phyloP scores from a whole-genome alignment of 192 early-diverging fungal genomes.

The Dissophora globulifera region DNA sequence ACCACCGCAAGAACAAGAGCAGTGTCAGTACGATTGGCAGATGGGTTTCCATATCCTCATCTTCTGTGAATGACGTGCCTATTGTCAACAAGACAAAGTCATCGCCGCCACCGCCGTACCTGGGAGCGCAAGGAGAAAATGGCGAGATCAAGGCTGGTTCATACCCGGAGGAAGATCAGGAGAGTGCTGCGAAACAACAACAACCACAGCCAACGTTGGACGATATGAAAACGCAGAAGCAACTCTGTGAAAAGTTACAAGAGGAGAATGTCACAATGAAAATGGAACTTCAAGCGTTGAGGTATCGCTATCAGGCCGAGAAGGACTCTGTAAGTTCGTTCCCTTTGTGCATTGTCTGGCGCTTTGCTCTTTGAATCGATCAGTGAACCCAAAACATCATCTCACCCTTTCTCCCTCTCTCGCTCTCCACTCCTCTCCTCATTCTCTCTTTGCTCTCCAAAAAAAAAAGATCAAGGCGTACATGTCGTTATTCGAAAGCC shows the following conservation, averaged over 20 bases:
- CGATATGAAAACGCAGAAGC: conserved; percentile 13
- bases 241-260: conserved; percentile 24
- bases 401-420: too few species aligned
- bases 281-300: conserved; percentile 30
- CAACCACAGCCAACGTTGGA: conserved; percentile 2
- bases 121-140: not conserved
- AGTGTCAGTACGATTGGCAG: not conserved
- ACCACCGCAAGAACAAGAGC: conserved; percentile 10
- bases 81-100: not conserved
- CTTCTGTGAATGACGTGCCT: conserved; percentile 3
- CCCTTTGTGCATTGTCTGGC: too few species aligned
- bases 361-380: too few species aligned
- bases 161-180: conserved; percentile 13
- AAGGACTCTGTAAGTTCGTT: conserved; percentile 33
- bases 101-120: not conserved
- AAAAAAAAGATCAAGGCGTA: conserved; percentile 51
- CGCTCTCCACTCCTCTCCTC: too few species aligned
- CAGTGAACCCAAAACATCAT: too few species aligned
- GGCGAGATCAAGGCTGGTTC: not conserved
- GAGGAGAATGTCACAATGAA: conserved; percentile 43
- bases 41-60: too few species aligned
- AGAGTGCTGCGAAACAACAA: not conserved
- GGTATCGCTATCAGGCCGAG: conserved; percentile 25
- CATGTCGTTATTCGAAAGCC: conserved; percentile 47
- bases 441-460: not conserved